A percentile compares a stretch with the other conserved stretches of the same genome.
Conservation (phyloP, 2,329 filamentous ascomycete genomes). For the Penicillium sp. region DNA sequence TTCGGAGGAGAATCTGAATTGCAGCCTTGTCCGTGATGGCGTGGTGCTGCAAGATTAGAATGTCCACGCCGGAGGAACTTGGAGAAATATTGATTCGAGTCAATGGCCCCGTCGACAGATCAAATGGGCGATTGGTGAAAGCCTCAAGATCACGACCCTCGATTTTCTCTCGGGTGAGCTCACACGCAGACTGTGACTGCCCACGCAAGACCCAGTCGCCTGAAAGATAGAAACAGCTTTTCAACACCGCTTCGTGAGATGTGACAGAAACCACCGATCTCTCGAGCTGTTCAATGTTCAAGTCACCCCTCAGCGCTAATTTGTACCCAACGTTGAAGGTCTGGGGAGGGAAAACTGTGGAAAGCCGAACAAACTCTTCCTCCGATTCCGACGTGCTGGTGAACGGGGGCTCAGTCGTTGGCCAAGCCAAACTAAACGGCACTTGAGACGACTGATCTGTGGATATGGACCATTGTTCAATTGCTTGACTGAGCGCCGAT, state of each 20-base stretch:
- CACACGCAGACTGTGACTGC: background rate
- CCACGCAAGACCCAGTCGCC: background rate
- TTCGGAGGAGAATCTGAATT: background rate
- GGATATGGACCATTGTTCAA: background rate
- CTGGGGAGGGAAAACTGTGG: background rate
- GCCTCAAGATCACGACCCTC: background rate
- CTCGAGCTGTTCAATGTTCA: background rate
- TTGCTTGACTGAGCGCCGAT: background rate
- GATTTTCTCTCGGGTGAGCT: background rate
- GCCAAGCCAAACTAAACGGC: background rate
- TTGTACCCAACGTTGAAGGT: background rate
- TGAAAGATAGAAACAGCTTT: background rate
- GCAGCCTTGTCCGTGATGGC: background rate
- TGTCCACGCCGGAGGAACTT: background rate
- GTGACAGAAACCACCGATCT: background rate
- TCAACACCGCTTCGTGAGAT: background rate
- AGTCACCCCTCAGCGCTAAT: background rate
- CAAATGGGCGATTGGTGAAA: background rate
- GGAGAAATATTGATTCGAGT: background rate
- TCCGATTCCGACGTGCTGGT: background rate
- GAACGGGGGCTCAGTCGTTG: background rate
- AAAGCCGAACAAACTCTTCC: background rate
- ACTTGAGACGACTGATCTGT: background rate
- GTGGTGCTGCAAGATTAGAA: background rate
- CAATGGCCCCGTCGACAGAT: background rate